These are phyloP conservation scores for Kodamaea arcana DNA, from an alignment of 1,139 yeast species.

Conservation along the genomic window DNA sequence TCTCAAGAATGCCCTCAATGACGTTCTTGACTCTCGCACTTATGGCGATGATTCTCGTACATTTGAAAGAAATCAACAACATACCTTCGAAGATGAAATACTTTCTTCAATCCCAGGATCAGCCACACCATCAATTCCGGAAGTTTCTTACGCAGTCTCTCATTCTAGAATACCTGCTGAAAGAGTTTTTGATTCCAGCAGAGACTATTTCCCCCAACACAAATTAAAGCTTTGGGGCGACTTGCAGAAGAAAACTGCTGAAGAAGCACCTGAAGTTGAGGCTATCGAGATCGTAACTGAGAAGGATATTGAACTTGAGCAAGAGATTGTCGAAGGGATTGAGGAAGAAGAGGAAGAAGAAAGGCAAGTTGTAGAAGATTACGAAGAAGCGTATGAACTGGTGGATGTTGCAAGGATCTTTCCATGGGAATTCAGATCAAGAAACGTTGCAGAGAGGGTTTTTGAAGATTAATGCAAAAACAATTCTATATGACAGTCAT, in stretches of 20 bases:
- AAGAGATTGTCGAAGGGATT: conserved; percentile 3
- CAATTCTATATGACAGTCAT: too few species aligned
- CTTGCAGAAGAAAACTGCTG: not conserved
- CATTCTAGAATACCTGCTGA: conserved; percentile 18
- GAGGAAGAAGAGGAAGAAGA: conserved; percentile 3
- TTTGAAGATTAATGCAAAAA: conserved; percentile 21
- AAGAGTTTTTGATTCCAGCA: conserved; percentile 26
- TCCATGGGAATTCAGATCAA: conserved; percentile 35
- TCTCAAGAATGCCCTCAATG: not conserved
- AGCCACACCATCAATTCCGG: not conserved
- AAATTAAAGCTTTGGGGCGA: conserved; percentile 10
- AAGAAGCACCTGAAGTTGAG: not conserved
- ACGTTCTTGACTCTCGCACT: not conserved
- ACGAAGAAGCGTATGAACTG: conserved; percentile 1
- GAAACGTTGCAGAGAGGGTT: conserved; percentile 23
- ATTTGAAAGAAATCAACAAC: not conserved
- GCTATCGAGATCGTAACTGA: conserved; percentile 1
- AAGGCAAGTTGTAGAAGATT: conserved; percentile 3
- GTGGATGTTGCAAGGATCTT: conserved; percentile 21
- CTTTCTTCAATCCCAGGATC: not conserved
- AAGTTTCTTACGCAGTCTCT: conserved; percentile 6
- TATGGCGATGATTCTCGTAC: conserved; percentile 4
- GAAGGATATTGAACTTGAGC: conserved; percentile 2
- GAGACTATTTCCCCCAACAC: conserved; percentile 30
- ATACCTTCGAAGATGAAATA: not conserved